Evolutionary conservation across 805 yeast species (phyloP).

Genomic region (Cyberlindnera suaveolens): DNA sequence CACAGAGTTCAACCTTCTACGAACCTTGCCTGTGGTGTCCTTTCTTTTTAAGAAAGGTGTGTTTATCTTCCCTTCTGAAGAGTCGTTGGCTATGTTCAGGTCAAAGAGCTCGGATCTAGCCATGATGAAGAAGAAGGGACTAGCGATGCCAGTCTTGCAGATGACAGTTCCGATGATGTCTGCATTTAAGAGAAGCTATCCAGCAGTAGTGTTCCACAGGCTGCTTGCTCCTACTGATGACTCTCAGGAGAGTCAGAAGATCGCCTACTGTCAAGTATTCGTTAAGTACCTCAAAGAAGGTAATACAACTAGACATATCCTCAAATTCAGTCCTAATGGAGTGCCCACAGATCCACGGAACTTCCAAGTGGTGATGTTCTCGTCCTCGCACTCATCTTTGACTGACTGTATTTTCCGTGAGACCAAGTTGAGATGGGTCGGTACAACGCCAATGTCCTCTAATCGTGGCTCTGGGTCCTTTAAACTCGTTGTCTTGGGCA

Average conservation of each 20-base stretch:
- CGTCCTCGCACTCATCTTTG: slow-evolving; percentile 25
- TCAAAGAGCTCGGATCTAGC: slow-evolving; percentile 23
- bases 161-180: slow-evolving; percentile 26
- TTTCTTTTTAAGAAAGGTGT: slow-evolving; percentile 30
- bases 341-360: slow-evolving; percentile 10
- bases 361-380: slow-evolving; percentile 26
- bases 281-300: slow-evolving; percentile 15
- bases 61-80: slow-evolving; percentile 32
- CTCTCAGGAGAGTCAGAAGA: slow-evolving; percentile 15
- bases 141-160: slow-evolving; percentile 32
- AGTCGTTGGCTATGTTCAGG: slow-evolving; percentile 23
- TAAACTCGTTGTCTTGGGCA: slow-evolving; percentile 28
- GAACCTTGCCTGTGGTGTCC: slow-evolving; percentile 29
- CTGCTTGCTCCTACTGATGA: slow-evolving; percentile 12
- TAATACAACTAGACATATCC: slow-evolving; percentile 24
- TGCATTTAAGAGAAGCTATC: slow-evolving; percentile 24
- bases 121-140: slow-evolving; percentile 16
- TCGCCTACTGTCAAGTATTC: slow-evolving; percentile 29
- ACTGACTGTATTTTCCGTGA: slow-evolving; percentile 27
- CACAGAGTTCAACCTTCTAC: slow-evolving; percentile 19
- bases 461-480: slow-evolving; percentile 29
- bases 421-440: slow-evolving; percentile 34
- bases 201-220: slow-evolving; percentile 27
- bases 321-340: slow-evolving; percentile 25
- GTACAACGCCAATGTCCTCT: slow-evolving; percentile 31